These are phyloP conservation scores for Kodamaea jinghongensis DNA, from an alignment of 805 yeast genomes.

Conservation along the genomic window DNA sequence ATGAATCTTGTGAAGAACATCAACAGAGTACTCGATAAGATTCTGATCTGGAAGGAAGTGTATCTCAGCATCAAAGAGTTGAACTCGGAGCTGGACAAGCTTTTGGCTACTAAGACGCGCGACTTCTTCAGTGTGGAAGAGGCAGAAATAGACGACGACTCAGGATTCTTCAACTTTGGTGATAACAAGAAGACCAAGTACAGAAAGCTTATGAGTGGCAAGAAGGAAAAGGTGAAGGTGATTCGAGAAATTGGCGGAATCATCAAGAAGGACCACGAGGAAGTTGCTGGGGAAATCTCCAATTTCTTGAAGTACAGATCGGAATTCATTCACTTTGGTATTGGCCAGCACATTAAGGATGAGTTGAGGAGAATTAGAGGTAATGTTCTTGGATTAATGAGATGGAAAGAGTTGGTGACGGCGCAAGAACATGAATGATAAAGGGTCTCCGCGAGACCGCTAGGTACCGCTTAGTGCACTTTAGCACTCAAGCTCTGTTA, in stretches of 20 bases:
- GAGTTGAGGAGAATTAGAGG: constrained; percentile 18
- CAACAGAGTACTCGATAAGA: constrained; percentile 19
- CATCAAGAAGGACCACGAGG: constrained; percentile 56
- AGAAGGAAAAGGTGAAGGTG: constrained; percentile 39
- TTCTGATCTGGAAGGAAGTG: constrained; percentile 30
- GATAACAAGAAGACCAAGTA: constrained; percentile 53
- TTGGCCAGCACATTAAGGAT: constrained; percentile 27
- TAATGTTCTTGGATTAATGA: constrained; percentile 26
- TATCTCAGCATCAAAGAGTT: constrained; percentile 25
- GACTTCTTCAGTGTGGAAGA: not conserved
- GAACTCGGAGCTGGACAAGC: constrained; percentile 28
- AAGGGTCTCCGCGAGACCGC: too few species aligned
- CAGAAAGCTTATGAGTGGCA: constrained; percentile 39
- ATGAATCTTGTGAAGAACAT: constrained; percentile 24
- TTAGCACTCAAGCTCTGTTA: too few species aligned
- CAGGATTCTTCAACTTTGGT: constrained; percentile 33
- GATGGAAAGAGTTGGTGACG: not conserved
- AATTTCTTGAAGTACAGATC: constrained; percentile 53
- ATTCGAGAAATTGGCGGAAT: constrained; percentile 44
- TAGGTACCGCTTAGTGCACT: too few species aligned
- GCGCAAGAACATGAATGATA: too few species aligned
- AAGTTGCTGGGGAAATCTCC: constrained; percentile 60
- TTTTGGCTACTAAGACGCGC: constrained; percentile 14
- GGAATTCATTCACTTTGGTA: constrained; percentile 34
- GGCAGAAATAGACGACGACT: constrained; percentile 5